phyloP scores from a whole-genome alignment of 2,329 filamentous ascomycete genomes.

The Aureobasidium leucospermi region DNA sequence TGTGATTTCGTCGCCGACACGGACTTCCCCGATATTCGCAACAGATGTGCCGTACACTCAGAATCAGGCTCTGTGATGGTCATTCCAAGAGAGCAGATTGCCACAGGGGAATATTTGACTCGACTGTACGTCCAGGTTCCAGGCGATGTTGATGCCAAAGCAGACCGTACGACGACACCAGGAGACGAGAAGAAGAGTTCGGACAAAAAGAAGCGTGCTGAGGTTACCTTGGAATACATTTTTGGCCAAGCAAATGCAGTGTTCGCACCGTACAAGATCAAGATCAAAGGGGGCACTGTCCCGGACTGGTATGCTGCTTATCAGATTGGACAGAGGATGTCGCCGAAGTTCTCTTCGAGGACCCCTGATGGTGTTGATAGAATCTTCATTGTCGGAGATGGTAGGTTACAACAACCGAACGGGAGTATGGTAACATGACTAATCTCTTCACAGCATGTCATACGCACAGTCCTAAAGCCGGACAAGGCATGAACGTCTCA shows the following conservation, averaged over 20 bases:
- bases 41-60: constrained; percentile 70
- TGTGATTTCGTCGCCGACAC: constrained; percentile 24
- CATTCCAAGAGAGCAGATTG: constrained; percentile 55
- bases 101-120: background rate
- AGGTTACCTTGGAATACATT: constrained; percentile 56
- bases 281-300: background rate
- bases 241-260: constrained; percentile 47
- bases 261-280: constrained; percentile 7
- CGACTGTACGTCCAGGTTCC: constrained; percentile 15
- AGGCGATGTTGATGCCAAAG: constrained; percentile 32
- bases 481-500: constrained; percentile 65
- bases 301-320: constrained; percentile 40
- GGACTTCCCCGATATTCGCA: constrained; percentile 59
- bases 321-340: constrained; percentile 40
- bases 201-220: constrained; percentile 38
- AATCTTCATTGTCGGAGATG: constrained; percentile 3
- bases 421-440: constrained; percentile 22
- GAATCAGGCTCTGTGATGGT: constrained; percentile 65
- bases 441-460: constrained; percentile 22
- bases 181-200: constrained; percentile 47
- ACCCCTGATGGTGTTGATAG: constrained; percentile 11
- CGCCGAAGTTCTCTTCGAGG: constrained; percentile 25
- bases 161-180: constrained; percentile 51
- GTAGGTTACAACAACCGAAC: constrained; percentile 27
- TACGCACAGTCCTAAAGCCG: constrained; percentile 54